Conservation (phyloP, 768 basidiomycete species). For the Panaeolus cyanescens region DNA sequence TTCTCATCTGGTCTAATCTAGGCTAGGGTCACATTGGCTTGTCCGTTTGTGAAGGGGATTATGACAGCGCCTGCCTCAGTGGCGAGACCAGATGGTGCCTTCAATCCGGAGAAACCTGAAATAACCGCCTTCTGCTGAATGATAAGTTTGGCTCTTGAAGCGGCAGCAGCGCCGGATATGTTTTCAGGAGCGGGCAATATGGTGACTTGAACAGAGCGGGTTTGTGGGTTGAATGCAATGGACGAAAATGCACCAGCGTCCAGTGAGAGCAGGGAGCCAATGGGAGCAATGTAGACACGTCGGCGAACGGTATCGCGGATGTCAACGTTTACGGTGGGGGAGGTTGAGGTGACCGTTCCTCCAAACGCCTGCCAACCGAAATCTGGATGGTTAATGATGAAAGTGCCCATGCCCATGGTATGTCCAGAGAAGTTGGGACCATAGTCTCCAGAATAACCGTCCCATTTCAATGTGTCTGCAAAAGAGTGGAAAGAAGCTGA, state of each 20-base stretch:
- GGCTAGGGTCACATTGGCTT: constrained; percentile 34
- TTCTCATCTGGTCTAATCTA: too few relatives aligned
- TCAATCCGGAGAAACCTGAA: constrained; percentile 39
- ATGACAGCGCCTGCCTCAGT: constrained; percentile 50
- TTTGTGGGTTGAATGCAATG: constrained; percentile 40
- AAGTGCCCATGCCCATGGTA: constrained; percentile 49
- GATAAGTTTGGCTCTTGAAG: constrained; percentile 46
- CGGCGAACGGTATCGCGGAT: constrained; percentile 49
- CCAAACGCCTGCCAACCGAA: constrained; percentile 68
- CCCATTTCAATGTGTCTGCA: constrained; percentile 57
- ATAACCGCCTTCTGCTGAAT: constrained; percentile 43
- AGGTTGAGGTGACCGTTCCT: constrained; percentile 43
- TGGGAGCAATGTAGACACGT: constrained; percentile 51
- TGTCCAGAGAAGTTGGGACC: constrained; percentile 62
- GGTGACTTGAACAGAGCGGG: constrained; percentile 39
- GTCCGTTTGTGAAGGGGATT: constrained; percentile 42
- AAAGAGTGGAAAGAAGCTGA: constrained; percentile 63
- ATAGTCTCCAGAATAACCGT: constrained; percentile 61
- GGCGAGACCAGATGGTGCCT: constrained; percentile 35
- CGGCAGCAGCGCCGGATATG: constrained; percentile 41
- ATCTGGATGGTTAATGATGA: constrained; percentile 51
- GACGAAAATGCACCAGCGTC: constrained; percentile 55
- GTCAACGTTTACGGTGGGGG: constrained; percentile 43
- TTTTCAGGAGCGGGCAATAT: constrained; percentile 42
- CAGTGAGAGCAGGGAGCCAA: constrained; percentile 45